These are phyloP conservation scores for Xylaria arbuscula DNA, from an alignment of 2,329 filamentous ascomycete species.

Conservation along the genomic window DNA sequence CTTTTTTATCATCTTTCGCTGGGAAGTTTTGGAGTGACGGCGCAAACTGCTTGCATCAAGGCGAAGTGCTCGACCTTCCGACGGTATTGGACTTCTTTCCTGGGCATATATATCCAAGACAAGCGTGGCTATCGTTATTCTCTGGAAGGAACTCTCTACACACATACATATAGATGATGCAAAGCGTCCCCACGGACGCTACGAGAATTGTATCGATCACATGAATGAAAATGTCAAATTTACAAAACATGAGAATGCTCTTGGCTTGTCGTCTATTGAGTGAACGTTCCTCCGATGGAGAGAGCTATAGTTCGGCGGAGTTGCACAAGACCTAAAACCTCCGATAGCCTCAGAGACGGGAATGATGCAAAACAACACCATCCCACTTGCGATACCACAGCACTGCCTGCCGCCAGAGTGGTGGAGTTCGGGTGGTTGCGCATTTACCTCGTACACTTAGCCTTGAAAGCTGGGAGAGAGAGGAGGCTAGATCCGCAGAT, in stretches of 20 bases:
- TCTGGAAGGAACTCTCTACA: slow-evolving; percentile 30
- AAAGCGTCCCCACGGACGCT: slow-evolving; percentile 35
- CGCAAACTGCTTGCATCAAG: slow-evolving; percentile 43
- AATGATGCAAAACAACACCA: not conserved
- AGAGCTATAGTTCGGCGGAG: too few relatives aligned
- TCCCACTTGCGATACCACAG: not conserved
- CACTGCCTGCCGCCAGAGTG: slow-evolving; percentile 16
- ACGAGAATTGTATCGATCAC: slow-evolving; percentile 21
- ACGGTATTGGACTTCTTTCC: slow-evolving; percentile 35
- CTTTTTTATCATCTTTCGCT: slow-evolving; percentile 8
- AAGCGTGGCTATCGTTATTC: slow-evolving; percentile 29
- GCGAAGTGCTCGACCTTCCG: slow-evolving; percentile 48
- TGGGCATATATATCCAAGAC: slow-evolving; percentile 34
- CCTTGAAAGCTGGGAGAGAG: not conserved
- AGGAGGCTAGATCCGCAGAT: slow-evolving; percentile 25
- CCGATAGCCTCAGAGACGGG: not conserved
- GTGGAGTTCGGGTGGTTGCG: not conserved
- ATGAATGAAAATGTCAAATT: slow-evolving; percentile 29
- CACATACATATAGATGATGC: slow-evolving; percentile 38
- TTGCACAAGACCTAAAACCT: not conserved
- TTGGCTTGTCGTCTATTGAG: not conserved
- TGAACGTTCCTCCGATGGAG: too few relatives aligned
- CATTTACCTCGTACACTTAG: slow-evolving; percentile 3
- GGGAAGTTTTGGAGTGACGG: slow-evolving; percentile 40
- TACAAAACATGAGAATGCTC: slow-evolving; percentile 1